Evolutionary conservation across 177 flowering plant genomes (phyloP), one percentile per base, ranked within the genome.

Genomic region (Vitis hybrid): DNA sequence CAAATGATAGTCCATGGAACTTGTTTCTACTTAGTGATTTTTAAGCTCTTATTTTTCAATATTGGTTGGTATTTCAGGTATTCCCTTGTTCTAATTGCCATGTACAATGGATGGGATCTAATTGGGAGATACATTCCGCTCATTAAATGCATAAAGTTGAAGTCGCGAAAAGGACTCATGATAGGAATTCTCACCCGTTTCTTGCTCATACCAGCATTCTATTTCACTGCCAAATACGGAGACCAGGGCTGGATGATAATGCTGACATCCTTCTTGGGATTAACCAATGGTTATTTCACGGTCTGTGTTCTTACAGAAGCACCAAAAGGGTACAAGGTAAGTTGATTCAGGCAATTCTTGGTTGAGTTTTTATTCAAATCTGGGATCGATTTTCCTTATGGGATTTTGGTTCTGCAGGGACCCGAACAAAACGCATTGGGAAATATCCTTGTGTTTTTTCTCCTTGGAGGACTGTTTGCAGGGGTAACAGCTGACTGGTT

Each of bases 351-450:
- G 11, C 49, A 6, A 6, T 2, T 13, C 69, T 52, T 41, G 14
- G 41, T 54, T 52, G n/a, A 52, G 59, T 10, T 30, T 15, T n/a
- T 11, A 51, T 18, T 53, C 11, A 4, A 9, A 12, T 2, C 9
- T 27, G 3, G 41, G 1, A 12, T 30, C 2, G 0, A 6, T 9
- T 13, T 65, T 58, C 46, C 1, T 54, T 63, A 60, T 50, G 15
- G 48, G n/a, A 2, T 59, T 59, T 56, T 68, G 58, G 14, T 35
- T 68, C 58, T 78, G 70, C 55, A 91, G 92, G 97, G 94, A 53
- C 97, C 93, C 1, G 93, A 91, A 74, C 93, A 90, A 79, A 91
- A 91, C 76, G 94, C 94, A 0, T 66, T 90, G 76, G 97, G 97
- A 50, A 90, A 90, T 76, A 21, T 92, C 74, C 84, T 92, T 18